These are phyloP conservation scores for Gastrolobium bilobum DNA, from an alignment of 306 rosid species.

Conservation along the genomic window DNA sequence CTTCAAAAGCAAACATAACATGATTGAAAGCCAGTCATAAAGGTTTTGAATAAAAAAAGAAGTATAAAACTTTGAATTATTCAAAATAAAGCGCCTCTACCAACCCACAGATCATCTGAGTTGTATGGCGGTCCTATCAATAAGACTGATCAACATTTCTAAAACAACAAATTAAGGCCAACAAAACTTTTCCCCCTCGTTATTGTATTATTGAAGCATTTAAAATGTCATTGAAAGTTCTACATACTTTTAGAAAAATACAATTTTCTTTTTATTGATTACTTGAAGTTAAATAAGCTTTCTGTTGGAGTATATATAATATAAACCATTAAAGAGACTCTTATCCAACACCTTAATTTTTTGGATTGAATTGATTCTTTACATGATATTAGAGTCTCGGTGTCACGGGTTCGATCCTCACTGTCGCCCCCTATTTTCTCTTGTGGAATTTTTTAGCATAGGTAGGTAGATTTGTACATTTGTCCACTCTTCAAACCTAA, in stretches of 20 bases:
- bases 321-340: no score
- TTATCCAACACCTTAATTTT: no score
- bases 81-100: conserved; percentile 43
- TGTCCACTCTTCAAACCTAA: no score
- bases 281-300: conserved; percentile 8
- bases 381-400: no score
- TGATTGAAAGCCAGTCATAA: conserved; percentile 35
- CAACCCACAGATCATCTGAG: conserved; percentile 10
- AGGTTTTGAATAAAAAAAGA: conserved; percentile 17
- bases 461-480: no score
- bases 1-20: conserved; percentile 22
- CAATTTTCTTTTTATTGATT: neutral
- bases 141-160: conserved; percentile 19
- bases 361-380: no score
- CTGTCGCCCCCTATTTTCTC: no score
- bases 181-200: neutral
- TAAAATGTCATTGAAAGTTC: conserved; percentile 29
- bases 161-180: neutral
- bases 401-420: no score
- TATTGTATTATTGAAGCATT: conserved; percentile 15
- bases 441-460: no score
- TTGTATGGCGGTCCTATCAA: neutral
- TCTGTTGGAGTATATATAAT: no score
- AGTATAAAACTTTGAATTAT: conserved; percentile 28
- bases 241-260: neutral